Evolutionary conservation across 306 rosid species (phyloP).

Genomic region (Lablab purpureus): DNA sequence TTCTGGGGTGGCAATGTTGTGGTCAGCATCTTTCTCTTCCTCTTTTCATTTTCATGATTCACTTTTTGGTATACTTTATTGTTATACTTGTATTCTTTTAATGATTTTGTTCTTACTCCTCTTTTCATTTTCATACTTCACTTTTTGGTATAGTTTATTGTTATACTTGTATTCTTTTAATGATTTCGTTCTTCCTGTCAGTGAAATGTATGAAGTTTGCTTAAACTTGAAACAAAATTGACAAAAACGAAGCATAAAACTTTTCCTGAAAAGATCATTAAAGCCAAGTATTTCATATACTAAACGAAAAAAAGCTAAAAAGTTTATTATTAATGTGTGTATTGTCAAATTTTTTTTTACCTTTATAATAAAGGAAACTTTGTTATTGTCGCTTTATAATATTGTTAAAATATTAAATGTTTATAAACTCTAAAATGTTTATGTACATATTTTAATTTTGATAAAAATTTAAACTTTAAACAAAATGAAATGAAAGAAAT

Average conservation of each 20-base stretch:
- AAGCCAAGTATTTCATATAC: neutral
- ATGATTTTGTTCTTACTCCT: too few species aligned
- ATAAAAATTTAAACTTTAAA: too few species aligned
- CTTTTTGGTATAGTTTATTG: too few species aligned
- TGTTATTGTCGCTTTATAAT: too few species aligned
- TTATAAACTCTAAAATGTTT: too few species aligned
- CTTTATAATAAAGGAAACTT: too few species aligned
- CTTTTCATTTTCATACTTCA: too few species aligned
- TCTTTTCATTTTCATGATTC: constrained; percentile 5
- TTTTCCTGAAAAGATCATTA: neutral
- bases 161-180: neutral
- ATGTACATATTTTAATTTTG: too few species aligned
- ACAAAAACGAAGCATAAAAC: neutral
- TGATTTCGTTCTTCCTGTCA: neutral
- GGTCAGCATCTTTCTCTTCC: constrained; percentile 47
- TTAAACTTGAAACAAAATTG: neutral
- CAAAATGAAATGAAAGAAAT: too few species aligned
- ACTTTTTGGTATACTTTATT: neutral
- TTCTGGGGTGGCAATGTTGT: constrained; percentile 66
- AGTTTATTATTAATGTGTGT: too few species aligned
- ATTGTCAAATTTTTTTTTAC: too few species aligned
- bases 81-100: neutral
- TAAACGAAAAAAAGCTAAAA: neutral
- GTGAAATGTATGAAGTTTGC: neutral
- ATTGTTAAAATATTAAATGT: too few species aligned